Base-by-base conservation (phyloP, 164 flowering plant species). In the Chimonanthus salicifolius region DNA sequence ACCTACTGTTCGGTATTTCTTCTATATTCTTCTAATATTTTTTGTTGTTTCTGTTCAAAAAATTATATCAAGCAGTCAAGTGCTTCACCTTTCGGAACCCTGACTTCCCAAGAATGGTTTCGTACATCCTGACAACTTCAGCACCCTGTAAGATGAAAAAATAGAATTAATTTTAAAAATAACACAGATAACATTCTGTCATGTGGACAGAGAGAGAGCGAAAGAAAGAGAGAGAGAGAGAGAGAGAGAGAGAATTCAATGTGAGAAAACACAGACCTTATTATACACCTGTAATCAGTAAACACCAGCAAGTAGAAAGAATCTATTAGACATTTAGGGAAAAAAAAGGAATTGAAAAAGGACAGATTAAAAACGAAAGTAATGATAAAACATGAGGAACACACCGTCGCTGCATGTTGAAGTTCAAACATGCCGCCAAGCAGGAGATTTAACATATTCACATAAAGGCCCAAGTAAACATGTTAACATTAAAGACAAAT, bases 91-190 rank as follows among this genome's bases (percentile, higher is more conserved):
- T 93, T 73, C 97, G 82, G 78, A 95, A 95, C 10, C 99, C 99
- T 76, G 86, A 84, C 75, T 80, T 80, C 11, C 97, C 97, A 65
- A 92, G 81, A 78, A 92, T 82, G 67, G 98, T 95, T 85, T 95
- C 93, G 91, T 95, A 95, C 98, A 95, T 93, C 83, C 99, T 87
- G 51, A 95, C 99, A 70, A 93, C 98, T 85, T 95, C 98, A 80
- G 97, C 98, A 73, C 99, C 98, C 98, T 95, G 83, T 76, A 33
- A 33, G 33, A 33, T 33, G 33, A 33, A 33, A 33, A 33, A 33
- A 33, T 33, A 1, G 33, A 33, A 33, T 33, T 33, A 33, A 33
- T 33, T 33, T 45, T 71, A 72, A 58, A 18, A 76, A 33, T 33
- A 33, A 33, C 33, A 33, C 33, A 33, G 33, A 33, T 1, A 33